These are phyloP conservation scores for Globisporangium iwayamae DNA, from an alignment of 352 stramenopile species.

Conservation along the genomic window DNA sequence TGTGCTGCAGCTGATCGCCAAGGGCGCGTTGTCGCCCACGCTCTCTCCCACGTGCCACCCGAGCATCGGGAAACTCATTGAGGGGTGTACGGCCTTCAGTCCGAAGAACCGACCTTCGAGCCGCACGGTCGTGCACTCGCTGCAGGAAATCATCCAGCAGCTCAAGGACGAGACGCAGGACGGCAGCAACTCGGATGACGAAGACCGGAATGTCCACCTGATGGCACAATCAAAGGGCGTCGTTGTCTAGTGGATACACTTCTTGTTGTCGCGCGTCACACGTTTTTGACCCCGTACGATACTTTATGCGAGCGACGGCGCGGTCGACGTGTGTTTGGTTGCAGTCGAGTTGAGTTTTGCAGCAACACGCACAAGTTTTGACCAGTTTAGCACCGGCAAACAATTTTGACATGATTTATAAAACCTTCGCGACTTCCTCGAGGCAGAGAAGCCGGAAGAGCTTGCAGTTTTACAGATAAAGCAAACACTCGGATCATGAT, in stretches of 20 bases:
- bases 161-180: conserved; percentile 3
- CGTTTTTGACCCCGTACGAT: neutral
- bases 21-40: conserved; percentile 49
- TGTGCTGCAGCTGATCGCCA: conserved; percentile 65
- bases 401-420: conserved; percentile 10
- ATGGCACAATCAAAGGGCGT: neutral
- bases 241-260: conserved; percentile 5
- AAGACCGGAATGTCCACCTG: neutral
- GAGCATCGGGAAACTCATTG: conserved; percentile 42
- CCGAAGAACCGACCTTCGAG: conserved; percentile 29
- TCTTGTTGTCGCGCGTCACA: neutral
- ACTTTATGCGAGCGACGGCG: neutral
- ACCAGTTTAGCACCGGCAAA: neutral
- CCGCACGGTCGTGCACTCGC: conserved; percentile 1
- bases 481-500: no score
- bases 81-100: conserved; percentile 28
- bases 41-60: conserved; percentile 48
- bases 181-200: conserved; percentile 5
- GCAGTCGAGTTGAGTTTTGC: neutral
- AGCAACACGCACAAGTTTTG: neutral
- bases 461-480: no score
- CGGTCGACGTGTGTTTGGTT: no score
- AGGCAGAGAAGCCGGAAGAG: no score
- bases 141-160: conserved; percentile 14
- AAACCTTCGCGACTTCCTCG: neutral